Evolutionary conservation across 345 rosid genomes (phyloP).

Genomic region (Rhodomyrtus tomentosa): DNA sequence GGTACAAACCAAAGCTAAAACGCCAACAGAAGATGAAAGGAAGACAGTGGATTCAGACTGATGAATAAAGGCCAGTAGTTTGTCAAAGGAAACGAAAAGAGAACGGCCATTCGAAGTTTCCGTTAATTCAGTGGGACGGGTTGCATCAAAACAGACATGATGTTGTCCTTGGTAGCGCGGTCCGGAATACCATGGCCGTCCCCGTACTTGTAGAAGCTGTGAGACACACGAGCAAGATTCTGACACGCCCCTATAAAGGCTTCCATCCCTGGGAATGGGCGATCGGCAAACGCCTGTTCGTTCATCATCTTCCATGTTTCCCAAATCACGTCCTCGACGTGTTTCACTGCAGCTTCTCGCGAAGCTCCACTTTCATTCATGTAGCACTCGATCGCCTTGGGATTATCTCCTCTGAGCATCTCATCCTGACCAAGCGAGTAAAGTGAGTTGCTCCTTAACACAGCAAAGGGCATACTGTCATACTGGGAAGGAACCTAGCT

Average conservation of each 20-base stretch:
- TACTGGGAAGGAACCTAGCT: background rate
- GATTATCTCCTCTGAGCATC: conserved; percentile 10
- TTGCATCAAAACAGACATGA: background rate
- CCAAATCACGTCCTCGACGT: background rate
- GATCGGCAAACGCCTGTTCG: background rate
- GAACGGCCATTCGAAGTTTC: background rate
- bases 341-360: conserved; percentile 1
- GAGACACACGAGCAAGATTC: background rate
- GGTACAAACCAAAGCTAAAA: background rate
- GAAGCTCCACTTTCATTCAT: conserved; percentile 5
- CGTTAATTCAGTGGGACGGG: background rate
- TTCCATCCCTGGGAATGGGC: background rate
- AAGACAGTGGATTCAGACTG: background rate
- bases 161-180: background rate
- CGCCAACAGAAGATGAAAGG: background rate
- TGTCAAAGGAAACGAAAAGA: background rate
- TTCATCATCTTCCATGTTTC: conserved; percentile 14
- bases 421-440: background rate
- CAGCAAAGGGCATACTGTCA: background rate
- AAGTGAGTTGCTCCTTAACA: background rate
- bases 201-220: conserved; percentile 5
- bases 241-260: background rate
- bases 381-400: conserved; percentile 9
- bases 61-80: too few relatives aligned
- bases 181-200: conserved; percentile 7